Base-by-base conservation (phyloP, 345 rosid genomes). In the Citrus unshiu region DNA sequence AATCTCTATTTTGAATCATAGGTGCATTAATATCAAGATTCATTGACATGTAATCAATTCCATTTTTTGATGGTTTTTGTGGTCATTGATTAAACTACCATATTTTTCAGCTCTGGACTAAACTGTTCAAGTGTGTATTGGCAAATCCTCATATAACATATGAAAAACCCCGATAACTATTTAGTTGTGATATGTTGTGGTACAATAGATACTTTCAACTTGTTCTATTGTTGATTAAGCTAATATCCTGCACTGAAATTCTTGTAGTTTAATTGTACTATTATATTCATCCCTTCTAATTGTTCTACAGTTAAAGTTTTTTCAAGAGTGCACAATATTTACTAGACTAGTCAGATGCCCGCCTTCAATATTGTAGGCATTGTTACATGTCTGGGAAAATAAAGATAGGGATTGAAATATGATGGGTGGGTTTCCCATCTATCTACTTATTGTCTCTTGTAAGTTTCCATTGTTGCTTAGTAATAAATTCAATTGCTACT, bases 381-480 rank as follows among this genome's bases (percentile, higher is more conserved):
- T 76, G 86, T 81, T 82, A 82, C 84, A 82, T 82, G 81, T 82
- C 80, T 78, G 78, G 83, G 9, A 84, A 76, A 86, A 62, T 5
- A 77, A 75, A n/a, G 68, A 75, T 51, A 46, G 79, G 56, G 68
- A 79, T 40, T 54, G 34, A 57, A 82, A 76, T 75, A 2, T 69
- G 74, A 76, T 78, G 12, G 46, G 68, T 72, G 80, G 86, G 84
- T 29, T 79, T 75, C 82, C 68, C 60, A 29, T 64, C 21, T 40
- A 7, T 80, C 72, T 62, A 2, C 43, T 80, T 35, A 6, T 76
- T 35, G 21, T 77, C 85, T 32, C 81, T 73, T 78, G 78, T 24
- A 73, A 68, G 83, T 79, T 76, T 83, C 34, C 81, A 81, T 81
- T 76, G 82, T 87, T 84, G 81, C 85, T 79, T 56, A 61, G 57